phyloP scores from a whole-genome alignment of 148 eudicot genomes.

The Limonium bicolor region DNA sequence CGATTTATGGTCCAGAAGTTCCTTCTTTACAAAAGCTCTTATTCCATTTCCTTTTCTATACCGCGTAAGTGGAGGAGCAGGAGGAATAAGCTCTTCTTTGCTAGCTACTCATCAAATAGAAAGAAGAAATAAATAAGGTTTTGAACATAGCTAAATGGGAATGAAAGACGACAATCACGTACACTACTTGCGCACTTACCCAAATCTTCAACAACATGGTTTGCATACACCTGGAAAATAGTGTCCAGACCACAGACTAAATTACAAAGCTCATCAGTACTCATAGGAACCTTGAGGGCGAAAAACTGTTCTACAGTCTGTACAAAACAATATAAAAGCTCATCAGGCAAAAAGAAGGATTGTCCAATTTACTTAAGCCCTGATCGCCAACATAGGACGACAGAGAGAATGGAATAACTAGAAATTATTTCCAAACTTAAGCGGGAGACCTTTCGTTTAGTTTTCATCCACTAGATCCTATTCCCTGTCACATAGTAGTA shows the following conservation, averaged over 20 bases:
- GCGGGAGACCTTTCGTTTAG: no score
- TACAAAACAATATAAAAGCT: conserved; percentile 16
- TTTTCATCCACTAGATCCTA: no score
- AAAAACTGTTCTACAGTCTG: conserved; percentile 98
- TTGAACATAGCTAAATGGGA: no score
- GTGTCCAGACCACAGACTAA: conserved; percentile 86
- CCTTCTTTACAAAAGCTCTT: conserved; percentile 82
- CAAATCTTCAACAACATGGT: conserved; percentile 45
- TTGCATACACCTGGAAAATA: conserved; percentile 82
- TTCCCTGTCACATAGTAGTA: no score
- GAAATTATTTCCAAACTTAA: no score
- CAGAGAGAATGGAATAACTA: not conserved
- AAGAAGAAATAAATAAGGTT: no score
- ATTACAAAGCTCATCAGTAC: conserved; percentile 64
- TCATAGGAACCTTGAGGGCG: conserved; percentile 78
- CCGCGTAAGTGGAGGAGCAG: conserved; percentile 81
- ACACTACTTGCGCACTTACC: no score
- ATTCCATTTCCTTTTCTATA: conserved; percentile 63
- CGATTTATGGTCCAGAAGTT: conserved; percentile 49
- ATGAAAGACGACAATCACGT: no score
- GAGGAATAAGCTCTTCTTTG: conserved; percentile 81
- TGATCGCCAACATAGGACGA: no score
- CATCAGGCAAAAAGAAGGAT: no score
- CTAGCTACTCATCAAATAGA: conserved; percentile 47
- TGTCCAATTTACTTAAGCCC: no score